These are phyloP conservation scores for Aspergillus carlsbadensis DNA, from an alignment of 495 filamentous ascomycete species.

Conservation along the genomic window DNA sequence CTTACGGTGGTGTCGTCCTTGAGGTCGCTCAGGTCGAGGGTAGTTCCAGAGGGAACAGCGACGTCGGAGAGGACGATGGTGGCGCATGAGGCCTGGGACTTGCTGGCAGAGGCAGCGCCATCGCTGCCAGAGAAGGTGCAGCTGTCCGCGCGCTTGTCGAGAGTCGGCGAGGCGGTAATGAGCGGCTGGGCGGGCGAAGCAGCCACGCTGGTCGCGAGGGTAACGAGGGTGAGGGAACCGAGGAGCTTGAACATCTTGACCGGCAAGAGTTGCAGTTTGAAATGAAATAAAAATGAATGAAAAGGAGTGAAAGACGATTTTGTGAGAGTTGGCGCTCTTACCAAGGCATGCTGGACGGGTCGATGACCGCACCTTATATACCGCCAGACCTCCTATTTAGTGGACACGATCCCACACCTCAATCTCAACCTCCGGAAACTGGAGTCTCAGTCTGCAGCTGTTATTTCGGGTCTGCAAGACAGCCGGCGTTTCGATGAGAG, in stretches of 20 bases:
- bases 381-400: too few relatives aligned
- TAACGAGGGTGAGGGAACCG: neutral
- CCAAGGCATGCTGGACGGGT: too few relatives aligned
- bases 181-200: constrained; percentile 1
- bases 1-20: constrained; percentile 42
- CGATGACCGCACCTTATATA: too few relatives aligned
- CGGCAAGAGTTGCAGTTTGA: neutral
- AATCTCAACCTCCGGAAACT: too few relatives aligned
- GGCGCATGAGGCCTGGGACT: constrained; percentile 43
- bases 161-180: constrained; percentile 1
- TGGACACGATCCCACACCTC: too few relatives aligned
- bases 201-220: neutral
- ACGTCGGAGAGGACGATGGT: constrained; percentile 48
- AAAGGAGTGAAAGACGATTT: neutral
- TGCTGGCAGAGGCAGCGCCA: constrained; percentile 8
- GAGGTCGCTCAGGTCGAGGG: constrained; percentile 50
- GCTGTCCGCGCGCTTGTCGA: neutral
- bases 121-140: constrained; percentile 7
- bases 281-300: neutral
- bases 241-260: constrained; percentile 1
- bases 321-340: too few relatives aligned
- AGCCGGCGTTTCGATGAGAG: too few relatives aligned
- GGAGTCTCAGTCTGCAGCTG: too few relatives aligned
- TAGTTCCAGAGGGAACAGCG: constrained; percentile 52
- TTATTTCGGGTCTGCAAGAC: too few relatives aligned